Base-by-base conservation (phyloP, 305 asterid genomes). In the Fraxinus angustifolia region DNA sequence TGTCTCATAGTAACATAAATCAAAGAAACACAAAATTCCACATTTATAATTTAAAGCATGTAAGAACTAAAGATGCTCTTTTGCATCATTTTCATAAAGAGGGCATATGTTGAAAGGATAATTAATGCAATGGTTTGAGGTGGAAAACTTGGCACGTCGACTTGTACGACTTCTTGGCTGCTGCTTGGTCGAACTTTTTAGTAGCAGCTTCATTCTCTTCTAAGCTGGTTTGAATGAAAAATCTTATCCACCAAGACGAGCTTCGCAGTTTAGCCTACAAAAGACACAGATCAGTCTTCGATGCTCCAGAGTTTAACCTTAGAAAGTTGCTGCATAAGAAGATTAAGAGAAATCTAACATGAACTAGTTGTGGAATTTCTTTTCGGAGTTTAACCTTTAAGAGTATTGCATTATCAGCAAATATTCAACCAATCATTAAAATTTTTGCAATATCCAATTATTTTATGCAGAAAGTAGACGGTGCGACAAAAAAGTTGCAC, bases 141-240 rank as follows among this genome's bases (percentile, higher is more conserved):
- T 87, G 91, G 85, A 88, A 88, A 84, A 88, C 82, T 78, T 88
- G 91, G 87, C 91, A 88, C 71, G 85, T 73, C 50, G 91, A 90
- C 82, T 82, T 82, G 60, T 83, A 87, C 17, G 88, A 82, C 77
- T 65, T 82, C 86, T 88, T 85, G 31, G 83, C 78, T 68, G 88
- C 87, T 62, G 89, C 90, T 72, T 85, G 85, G 45, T 88, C 91
- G 31, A 87, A 88, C 81, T 87, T 88, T 86, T 88, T 88, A 0
- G 75, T 60, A 35, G 87, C 88, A 65, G 82, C 84, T 88, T 88
- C 91, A 38, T 88, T 87, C 82, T 87, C 90, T 82, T 87, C 90
- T 80, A 88, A 82, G 80, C 85, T 80, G 58, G 85, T 82, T 33
- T 88, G 91, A n/a, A 85, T 84, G 28, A 88, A 88, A 84, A 88